Evolutionary conservation across 108 stramenopile genomes (phyloP).

Genomic region (Pseudonitzschia pungens): DNA sequence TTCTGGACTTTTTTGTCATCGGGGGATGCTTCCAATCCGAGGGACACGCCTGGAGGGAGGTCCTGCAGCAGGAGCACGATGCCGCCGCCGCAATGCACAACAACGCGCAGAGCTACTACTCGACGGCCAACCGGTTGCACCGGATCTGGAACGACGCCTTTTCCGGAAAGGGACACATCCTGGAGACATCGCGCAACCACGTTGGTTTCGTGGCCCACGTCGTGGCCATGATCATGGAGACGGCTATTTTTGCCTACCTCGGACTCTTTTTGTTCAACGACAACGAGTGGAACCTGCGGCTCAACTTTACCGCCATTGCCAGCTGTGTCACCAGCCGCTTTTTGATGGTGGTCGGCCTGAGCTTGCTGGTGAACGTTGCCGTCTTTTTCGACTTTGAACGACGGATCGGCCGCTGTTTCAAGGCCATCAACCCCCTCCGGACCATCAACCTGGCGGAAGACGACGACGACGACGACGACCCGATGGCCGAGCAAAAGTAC

Average conservation of each 20-base stretch:
- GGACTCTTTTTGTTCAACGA: slow-evolving; percentile 83
- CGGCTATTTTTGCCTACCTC: slow-evolving; percentile 86
- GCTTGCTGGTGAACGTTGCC: slow-evolving; percentile 53
- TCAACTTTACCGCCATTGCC: slow-evolving; percentile 58
- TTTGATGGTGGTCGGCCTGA: slow-evolving; percentile 66
- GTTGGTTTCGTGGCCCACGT: slow-evolving; percentile 84
- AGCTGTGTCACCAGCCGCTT: slow-evolving; percentile 67
- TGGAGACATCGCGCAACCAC: slow-evolving; percentile 59
- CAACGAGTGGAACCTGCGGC: slow-evolving; percentile 63
- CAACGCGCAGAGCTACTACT: slow-evolving; percentile 12
- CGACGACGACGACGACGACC: slow-evolving; percentile 35
- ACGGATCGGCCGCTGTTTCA: slow-evolving; percentile 21
- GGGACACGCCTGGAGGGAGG: slow-evolving; percentile 36
- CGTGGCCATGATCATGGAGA: slow-evolving; percentile 70
- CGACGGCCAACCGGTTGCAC: slow-evolving; percentile 13
- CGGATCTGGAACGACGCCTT: slow-evolving; percentile 30
- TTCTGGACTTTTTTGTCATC: slow-evolving; percentile 66
- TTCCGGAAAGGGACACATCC: slow-evolving; percentile 51
- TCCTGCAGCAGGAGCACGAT: slow-evolving; percentile 19
- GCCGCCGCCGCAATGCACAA: slow-evolving; percentile 20
- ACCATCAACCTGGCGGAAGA: slow-evolving; percentile 31
- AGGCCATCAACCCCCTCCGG: slow-evolving; percentile 12
- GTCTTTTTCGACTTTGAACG: slow-evolving; percentile 52
- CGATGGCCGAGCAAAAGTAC: slow-evolving; percentile 22
- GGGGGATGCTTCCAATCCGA: slow-evolving; percentile 38